A percentile compares a stretch with the other conserved stretches of the same genome.
phyloP scores from a whole-genome alignment of 352 stramenopile species.

The Phytophthora idaei region DNA sequence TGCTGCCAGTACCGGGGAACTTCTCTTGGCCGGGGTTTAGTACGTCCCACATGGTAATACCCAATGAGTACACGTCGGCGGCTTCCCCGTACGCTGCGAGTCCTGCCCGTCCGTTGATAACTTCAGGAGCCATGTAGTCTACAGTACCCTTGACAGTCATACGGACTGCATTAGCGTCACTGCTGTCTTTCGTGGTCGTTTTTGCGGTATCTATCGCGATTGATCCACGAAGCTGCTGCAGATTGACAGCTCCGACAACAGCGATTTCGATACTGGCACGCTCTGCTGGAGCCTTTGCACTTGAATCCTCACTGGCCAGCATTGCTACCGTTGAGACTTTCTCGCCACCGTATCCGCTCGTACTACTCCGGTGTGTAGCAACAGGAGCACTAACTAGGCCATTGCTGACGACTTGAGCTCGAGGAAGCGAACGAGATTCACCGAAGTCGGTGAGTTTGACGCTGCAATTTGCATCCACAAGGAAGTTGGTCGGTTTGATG shows the following conservation, averaged over 20 bases:
- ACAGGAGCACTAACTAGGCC: constrained; percentile 8
- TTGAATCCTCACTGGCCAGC: constrained; percentile 24
- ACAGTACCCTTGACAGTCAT: constrained; percentile 78
- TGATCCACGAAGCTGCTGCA: constrained; percentile 37
- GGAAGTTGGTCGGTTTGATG: constrained; percentile 80
- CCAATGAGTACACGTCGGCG: constrained; percentile 77
- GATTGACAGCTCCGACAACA: constrained; percentile 37
- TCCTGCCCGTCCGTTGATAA: constrained; percentile 68
- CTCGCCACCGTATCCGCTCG: constrained; percentile 19
- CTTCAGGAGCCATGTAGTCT: constrained; percentile 80
- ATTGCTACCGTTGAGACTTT: constrained; percentile 37
- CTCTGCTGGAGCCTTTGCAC: constrained; percentile 10
- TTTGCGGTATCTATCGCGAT: constrained; percentile 19
- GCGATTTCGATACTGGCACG: constrained; percentile 36
- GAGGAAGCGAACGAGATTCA: constrained; percentile 59
- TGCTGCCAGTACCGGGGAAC: constrained; percentile 48
- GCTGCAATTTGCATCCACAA: constrained; percentile 58
- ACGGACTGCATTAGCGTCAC: constrained; percentile 27
- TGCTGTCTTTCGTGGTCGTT: constrained; percentile 15
- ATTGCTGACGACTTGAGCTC: constrained; percentile 41
- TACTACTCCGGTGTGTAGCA: constrained; percentile 12
- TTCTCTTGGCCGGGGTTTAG: constrained; percentile 59
- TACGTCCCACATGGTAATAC: constrained; percentile 80
- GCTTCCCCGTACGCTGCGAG: constrained; percentile 62
- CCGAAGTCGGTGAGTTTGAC: constrained; percentile 81